Evolutionary conservation across 331 rosid genomes (phyloP), one percentile per base, ranked within the genome.

Genomic region (Dryas integrifolia): DNA sequence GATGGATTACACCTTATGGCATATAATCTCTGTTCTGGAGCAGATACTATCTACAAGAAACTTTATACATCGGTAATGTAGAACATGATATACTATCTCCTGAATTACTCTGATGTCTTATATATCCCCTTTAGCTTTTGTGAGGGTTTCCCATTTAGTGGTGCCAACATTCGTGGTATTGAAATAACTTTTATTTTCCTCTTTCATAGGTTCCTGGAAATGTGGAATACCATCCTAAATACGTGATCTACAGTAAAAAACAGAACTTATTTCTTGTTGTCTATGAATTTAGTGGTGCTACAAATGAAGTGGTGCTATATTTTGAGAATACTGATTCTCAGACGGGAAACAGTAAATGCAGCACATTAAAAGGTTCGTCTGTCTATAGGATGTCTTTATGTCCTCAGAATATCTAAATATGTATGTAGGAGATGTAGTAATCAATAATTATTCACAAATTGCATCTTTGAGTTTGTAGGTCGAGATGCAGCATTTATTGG

Each of bases 401-500:
- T 45, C 64, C 5, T 13, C 14, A 10, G 45, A 46, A 43, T 65
- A 52, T 16, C 43, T 21, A 35, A 38, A 16, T 26, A 51, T 66
- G 66, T 64, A 72, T 24, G 51, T 40, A 6, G 48, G 77, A 58
- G 69, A 45, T 41, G 69, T 39, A 58, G 66, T 82, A 62, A 76
- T 67, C 48, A 70, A 66, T 82, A 62, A 76, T 67, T 39, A 70
- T 60, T 74, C 77, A 39, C 45, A 59, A 76, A 26, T 65, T 57
- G 15, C 62, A 72, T 80, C 40, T 72, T 47, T 73, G 78, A 83
- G 67, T 82, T 79, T 77, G 67, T 71, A 95, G 99, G 99, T 76
- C 85, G 80, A 76, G 99, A 92, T 83, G 98, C 90, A 64, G 98
- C 98, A 80, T 90, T 95, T 79, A 80, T 95, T 83, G 99, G 99